Conservation (phyloP, 2,329 filamentous ascomycete genomes). For the Xylariomycetidae sp. region DNA sequence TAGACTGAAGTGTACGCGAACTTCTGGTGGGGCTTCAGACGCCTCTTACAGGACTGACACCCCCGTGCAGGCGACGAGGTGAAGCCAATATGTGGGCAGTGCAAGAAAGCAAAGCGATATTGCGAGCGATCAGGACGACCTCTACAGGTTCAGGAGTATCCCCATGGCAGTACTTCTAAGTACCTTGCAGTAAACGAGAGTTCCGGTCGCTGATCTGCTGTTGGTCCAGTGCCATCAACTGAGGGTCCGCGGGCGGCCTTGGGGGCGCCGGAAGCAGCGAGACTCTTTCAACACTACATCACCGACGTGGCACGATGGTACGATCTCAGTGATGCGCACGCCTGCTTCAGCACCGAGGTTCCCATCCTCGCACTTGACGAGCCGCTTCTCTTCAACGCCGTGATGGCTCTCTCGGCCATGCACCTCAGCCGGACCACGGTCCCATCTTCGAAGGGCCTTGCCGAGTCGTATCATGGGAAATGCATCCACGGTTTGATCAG, state of each 20-base stretch:
- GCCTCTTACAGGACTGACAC: too few species aligned
- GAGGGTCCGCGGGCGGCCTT: constrained; percentile 28
- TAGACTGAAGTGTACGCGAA: too few species aligned
- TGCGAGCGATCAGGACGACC: too few species aligned
- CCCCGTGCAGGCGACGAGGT: too few species aligned
- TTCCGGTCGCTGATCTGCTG: too few species aligned
- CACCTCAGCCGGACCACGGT: constrained; percentile 30
- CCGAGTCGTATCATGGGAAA: constrained; percentile 34
- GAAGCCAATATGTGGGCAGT: too few species aligned
- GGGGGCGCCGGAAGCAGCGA: constrained; percentile 24
- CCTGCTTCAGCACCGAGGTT: constrained; percentile 30
- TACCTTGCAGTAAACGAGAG: too few species aligned
- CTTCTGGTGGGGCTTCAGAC: too few species aligned
- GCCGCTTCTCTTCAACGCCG: constrained; percentile 36
- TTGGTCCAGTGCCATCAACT: too few species aligned
- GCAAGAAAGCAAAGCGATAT: too few species aligned
- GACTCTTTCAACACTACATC: constrained; percentile 35
- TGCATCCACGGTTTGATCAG: constrained; percentile 35
- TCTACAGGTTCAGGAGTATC: too few species aligned
- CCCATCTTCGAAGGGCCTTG: constrained; percentile 19
- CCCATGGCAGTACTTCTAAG: too few species aligned
- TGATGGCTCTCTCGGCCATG: constrained; percentile 39
- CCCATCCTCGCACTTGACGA: constrained; percentile 31
- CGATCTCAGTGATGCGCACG: constrained; percentile 35
- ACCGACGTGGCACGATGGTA: constrained; percentile 37